phyloP scores from a whole-genome alignment of 1,284 basidiomycete species.

The Limonomyces culmigenus region DNA sequence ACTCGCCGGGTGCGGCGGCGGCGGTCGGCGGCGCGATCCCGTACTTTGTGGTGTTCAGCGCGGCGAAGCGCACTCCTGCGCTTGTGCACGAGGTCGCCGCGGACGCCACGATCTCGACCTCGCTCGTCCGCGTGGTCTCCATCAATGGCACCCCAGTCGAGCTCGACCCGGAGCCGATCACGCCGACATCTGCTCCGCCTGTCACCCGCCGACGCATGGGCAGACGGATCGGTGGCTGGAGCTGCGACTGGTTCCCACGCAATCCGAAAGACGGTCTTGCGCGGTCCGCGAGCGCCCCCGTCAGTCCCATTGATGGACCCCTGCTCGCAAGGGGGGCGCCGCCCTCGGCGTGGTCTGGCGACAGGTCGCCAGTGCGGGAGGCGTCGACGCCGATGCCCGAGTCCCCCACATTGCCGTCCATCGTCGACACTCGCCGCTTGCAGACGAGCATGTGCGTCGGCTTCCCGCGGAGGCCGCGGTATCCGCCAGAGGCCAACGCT shows the following conservation, averaged over 20 bases:
- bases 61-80: slow-evolving; percentile 30
- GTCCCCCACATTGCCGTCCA: slow-evolving; percentile 5
- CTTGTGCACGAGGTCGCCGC: slow-evolving; percentile 46
- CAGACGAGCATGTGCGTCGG: slow-evolving; percentile 39
- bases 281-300: neutral
- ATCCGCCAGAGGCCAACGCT: slow-evolving; percentile 16
- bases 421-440: slow-evolving; percentile 30
- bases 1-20: slow-evolving; percentile 47
- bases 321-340: neutral
- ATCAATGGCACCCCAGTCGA: slow-evolving; percentile 18
- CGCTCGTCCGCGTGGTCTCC: slow-evolving; percentile 37
- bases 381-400: neutral
- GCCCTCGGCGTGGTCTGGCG: neutral
- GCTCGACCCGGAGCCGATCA: neutral
- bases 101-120: slow-evolving; percentile 50
- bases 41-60: slow-evolving; percentile 56
- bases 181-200: slow-evolving; percentile 7
- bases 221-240: too few species aligned
- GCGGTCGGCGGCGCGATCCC: slow-evolving; percentile 36
- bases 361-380: too few species aligned
- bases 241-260: neutral
- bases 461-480: slow-evolving; percentile 49
- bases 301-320: neutral
- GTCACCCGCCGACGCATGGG: too few species aligned
- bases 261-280: neutral